phyloP scores from a whole-genome alignment of 257 asterid species.

The Mentha longifolia region DNA sequence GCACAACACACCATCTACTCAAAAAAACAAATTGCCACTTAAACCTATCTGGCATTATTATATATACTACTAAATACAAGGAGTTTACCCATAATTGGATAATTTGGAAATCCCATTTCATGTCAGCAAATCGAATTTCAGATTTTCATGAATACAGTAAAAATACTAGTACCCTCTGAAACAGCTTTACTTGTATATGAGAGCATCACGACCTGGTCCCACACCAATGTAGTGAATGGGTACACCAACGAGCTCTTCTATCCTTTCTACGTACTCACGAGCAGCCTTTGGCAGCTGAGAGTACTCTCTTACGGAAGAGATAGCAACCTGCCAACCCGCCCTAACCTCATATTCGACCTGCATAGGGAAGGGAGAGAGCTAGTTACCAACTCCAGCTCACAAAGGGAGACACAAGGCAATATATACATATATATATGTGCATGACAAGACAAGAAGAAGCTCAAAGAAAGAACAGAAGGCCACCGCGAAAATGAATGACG shows the following conservation, averaged over 20 bases:
- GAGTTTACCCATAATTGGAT: too few relatives aligned
- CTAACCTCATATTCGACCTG: slow-evolving; percentile 87
- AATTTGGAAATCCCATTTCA: too few relatives aligned
- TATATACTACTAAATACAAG: too few relatives aligned
- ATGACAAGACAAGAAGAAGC: too few relatives aligned
- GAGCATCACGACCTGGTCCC: slow-evolving; percentile 98
- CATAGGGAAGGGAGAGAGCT: not conserved
- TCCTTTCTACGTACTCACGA: slow-evolving; percentile 75
- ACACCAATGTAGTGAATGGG: slow-evolving; percentile 91
- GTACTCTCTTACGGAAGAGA: slow-evolving; percentile 79
- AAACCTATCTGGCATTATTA: too few relatives aligned
- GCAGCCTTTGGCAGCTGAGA: slow-evolving; percentile 89
- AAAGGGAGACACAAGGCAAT: not conserved
- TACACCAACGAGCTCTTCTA: slow-evolving; percentile 85
- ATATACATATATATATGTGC: too few relatives aligned
- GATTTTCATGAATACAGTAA: too few relatives aligned
- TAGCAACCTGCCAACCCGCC: slow-evolving; percentile 89
- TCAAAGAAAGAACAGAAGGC: too few relatives aligned
- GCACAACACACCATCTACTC: too few relatives aligned
- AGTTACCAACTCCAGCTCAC: slow-evolving; percentile 17
- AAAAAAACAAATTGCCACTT: too few relatives aligned
- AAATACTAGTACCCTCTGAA: not conserved
- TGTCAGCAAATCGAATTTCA: slow-evolving; percentile 7
- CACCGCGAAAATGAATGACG: too few relatives aligned
- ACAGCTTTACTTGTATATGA: slow-evolving; percentile 78